Evolutionary conservation across 2,329 filamentous ascomycete species (phyloP).

Genomic region (Trichoderma afroharzianum): DNA sequence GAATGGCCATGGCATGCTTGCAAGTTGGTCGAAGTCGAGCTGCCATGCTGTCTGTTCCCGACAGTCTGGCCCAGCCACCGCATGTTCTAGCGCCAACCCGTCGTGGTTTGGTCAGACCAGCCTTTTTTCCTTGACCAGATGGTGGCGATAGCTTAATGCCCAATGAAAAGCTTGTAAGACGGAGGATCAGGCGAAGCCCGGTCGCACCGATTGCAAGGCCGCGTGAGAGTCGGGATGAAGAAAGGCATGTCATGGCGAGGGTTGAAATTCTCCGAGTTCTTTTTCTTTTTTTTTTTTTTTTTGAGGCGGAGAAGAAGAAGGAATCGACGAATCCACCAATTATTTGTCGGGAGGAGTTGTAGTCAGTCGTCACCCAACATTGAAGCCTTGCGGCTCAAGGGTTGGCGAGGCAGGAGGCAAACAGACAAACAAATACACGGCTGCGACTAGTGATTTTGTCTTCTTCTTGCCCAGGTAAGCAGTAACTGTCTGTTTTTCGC

Average conservation of each 20-base stretch:
- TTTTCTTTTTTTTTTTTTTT: too few relatives aligned
- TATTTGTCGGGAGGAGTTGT: not conserved
- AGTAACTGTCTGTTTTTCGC: not conserved
- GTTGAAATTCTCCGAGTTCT: not conserved
- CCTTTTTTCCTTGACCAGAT: not conserved
- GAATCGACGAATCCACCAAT: not conserved
- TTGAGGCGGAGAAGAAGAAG: not conserved
- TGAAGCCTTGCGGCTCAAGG: not conserved
- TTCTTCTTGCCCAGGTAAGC: not conserved
- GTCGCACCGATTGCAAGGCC: not conserved
- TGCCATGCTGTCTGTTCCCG: not conserved
- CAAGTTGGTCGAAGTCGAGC: not conserved
- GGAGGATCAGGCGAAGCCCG: not conserved
- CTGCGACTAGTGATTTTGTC: not conserved
- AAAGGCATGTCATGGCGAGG: not conserved
- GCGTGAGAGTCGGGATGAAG: not conserved
- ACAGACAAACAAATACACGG: not conserved
- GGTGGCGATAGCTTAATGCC: not conserved
- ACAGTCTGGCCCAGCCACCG: conserved; percentile 12
- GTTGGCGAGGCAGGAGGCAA: not conserved
- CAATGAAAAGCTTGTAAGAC: not conserved
- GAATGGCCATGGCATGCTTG: not conserved
- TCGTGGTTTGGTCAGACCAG: conserved; percentile 10
- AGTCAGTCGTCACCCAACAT: not conserved
- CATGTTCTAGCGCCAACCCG: conserved; percentile 1